Evolutionary conservation across 371 early-diverging fungal species (phyloP), one percentile per base, ranked within the genome.

Genomic region (Lichtheimia ornata): DNA sequence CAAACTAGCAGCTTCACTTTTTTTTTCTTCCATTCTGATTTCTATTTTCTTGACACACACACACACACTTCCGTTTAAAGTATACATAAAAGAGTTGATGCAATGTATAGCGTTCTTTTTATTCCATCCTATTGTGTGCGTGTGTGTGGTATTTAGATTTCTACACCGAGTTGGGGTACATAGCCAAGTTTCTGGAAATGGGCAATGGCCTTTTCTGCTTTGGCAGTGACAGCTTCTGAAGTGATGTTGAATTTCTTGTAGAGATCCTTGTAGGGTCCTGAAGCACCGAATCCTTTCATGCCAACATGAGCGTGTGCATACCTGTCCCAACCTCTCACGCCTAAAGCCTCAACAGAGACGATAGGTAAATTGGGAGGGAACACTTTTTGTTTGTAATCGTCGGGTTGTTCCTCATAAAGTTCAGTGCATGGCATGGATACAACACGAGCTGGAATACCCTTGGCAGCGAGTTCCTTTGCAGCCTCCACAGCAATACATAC

Each of bases 381-480:
- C 17, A 98, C 94, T 1, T 74, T 70, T 27, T 83, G 77, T 64
- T 87, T 84, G 85, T 98, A 98, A 52, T 84, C 92, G 15, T 76
- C 63, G 4, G 83, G 42, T 75, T 98, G 97, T 56, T 88, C 87
- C 49, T 94, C 94, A 67, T 97, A 99, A 35, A 97, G 75, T 64
- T 94, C 93, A 70, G 86, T 83, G 61, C 92, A 97, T 15, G 97
- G 94, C 82, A 98, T 86, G 49, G 99, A 98, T 14, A 99, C 96
- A 45, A 98, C 85, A 50, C 93, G 89, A 27, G 90, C 83, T 4
- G 64, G 53, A 70, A 88, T 69, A 45, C 58, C 61, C 50, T 83
- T 69, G 27, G 75, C 73, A 22, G 75, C 66, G 17, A 97, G 79
- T 28, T 73, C 58, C 61, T 89, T 81, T 51, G 92, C 91, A 6